Conservation (phyloP, 768 basidiomycete genomes). For the Termitomyces sp. region DNA sequence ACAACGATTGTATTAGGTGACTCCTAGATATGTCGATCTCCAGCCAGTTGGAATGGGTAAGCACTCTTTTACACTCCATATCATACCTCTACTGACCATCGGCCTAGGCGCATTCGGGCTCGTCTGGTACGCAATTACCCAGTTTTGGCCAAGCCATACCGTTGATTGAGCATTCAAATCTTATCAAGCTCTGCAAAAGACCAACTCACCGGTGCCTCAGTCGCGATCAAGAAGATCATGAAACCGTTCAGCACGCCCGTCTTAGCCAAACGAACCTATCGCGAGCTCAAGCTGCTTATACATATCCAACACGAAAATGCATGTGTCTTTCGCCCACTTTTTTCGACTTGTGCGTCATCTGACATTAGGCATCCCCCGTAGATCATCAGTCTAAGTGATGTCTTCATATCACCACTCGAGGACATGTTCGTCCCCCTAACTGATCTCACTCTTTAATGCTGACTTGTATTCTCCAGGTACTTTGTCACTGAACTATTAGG, state of each 20-base stretch:
- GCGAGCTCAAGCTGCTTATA: constrained; percentile 96
- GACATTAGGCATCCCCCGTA: constrained; percentile 22
- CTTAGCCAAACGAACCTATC: constrained; percentile 94
- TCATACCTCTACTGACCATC: not conserved
- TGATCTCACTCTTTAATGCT: constrained; percentile 2
- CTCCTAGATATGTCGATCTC: constrained; percentile 97
- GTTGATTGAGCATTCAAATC: not conserved
- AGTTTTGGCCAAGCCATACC: not conserved
- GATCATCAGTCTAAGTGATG: constrained; percentile 98
- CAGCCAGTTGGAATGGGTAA: constrained; percentile 99
- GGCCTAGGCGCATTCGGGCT: constrained; percentile 88
- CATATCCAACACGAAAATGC: constrained; percentile 99
- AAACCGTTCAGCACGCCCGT: constrained; percentile 99
- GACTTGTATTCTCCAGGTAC: constrained; percentile 52
- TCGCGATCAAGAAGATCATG: constrained; percentile 99
- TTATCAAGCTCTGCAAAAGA: constrained; percentile 80
- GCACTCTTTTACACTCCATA: constrained; percentile 19
- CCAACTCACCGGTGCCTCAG: constrained; percentile 88
- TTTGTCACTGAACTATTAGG: constrained; percentile 98
- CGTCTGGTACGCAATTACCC: constrained; percentile 65
- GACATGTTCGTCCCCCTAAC: constrained; percentile 63
- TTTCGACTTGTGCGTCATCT: not conserved
- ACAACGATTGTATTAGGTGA: constrained; percentile 53
- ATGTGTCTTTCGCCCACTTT: constrained; percentile 18
- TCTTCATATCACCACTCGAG: constrained; percentile 99